phyloP scores from a whole-genome alignment of 1,139 yeast genomes.

The Saccharomyces hybrid region DNA sequence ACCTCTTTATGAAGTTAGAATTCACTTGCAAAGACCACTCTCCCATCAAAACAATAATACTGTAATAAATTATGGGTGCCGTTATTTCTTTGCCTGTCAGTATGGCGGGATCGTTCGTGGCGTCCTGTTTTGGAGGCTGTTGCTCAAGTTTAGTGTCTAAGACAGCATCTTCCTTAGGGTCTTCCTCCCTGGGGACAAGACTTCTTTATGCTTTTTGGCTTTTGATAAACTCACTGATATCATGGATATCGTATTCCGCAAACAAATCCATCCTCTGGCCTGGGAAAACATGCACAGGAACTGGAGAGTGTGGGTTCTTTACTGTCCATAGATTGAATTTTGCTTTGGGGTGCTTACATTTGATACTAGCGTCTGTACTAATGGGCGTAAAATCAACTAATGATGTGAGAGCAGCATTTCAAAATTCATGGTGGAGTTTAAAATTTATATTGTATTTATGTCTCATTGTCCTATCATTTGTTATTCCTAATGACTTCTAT shows the following conservation, averaged over 20 bases:
- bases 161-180: conserved; percentile 44
- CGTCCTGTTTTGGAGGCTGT: conserved; percentile 84
- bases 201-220: conserved; percentile 77
- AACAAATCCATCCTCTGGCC: conserved; percentile 72
- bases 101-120: conserved; percentile 58
- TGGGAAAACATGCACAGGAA: conserved; percentile 71
- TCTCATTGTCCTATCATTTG: conserved; percentile 55
- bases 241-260: conserved; percentile 81
- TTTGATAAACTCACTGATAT: conserved; percentile 66
- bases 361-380: conserved; percentile 59
- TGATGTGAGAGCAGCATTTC: conserved; percentile 75
- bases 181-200: conserved; percentile 72
- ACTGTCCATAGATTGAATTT: conserved; percentile 88
- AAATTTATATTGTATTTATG: conserved; percentile 59
- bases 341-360: conserved; percentile 76
- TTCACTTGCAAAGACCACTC: background rate
- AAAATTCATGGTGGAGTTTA: conserved; percentile 85
- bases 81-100: conserved; percentile 59
- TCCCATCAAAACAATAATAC: background rate
- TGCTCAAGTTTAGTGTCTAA: conserved; percentile 63
- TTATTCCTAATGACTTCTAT: conserved; percentile 82
- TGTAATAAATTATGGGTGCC: conserved; percentile 60
- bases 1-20: no score
- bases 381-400: conserved; percentile 70
- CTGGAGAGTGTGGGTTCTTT: conserved; percentile 84